A percentile compares a stretch with the other conserved stretches of the same genome.
phyloP scores from a whole-genome alignment of 139 green algal genomes.

The Picochlorum sp. region DNA sequence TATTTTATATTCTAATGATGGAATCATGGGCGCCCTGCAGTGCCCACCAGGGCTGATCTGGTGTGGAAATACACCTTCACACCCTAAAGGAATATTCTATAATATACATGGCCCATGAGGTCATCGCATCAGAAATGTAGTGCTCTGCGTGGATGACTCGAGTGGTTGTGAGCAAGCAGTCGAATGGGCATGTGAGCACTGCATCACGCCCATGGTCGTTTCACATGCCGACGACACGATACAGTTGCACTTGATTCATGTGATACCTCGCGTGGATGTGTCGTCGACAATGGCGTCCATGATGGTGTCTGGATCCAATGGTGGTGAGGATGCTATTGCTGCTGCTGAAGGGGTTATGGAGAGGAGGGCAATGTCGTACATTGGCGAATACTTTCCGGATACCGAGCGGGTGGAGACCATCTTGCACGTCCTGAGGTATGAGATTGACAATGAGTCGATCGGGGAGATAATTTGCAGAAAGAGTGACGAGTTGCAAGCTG shows the following conservation, averaged over 20 bases:
- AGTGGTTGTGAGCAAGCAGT: neutral
- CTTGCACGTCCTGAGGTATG: slow-evolving; percentile 60
- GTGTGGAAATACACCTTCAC: too few relatives aligned
- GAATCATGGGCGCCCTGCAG: too few relatives aligned
- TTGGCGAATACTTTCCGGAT: slow-evolving; percentile 15
- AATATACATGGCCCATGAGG: too few relatives aligned
- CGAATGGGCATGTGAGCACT: neutral
- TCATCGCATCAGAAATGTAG: too few relatives aligned
- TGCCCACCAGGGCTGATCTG: too few relatives aligned
- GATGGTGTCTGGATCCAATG: neutral
- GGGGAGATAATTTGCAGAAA: slow-evolving; percentile 59
- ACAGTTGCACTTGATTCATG: neutral
- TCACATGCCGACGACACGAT: neutral
- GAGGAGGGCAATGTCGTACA: neutral
- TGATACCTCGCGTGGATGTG: neutral
- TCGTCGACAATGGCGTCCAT: neutral
- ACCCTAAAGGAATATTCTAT: too few relatives aligned
- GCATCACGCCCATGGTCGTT: neutral
- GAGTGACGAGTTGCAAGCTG: slow-evolving; percentile 46
- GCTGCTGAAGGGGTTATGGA: slow-evolving; percentile 1
- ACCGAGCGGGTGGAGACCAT: slow-evolving; percentile 21
- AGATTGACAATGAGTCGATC: slow-evolving; percentile 49
- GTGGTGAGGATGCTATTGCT: neutral
- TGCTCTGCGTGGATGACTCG: too few relatives aligned
- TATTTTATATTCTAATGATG: too few relatives aligned